Evolutionary conservation across 2,329 filamentous ascomycete species (phyloP).

Genomic region (Nigrospora oryzae): DNA sequence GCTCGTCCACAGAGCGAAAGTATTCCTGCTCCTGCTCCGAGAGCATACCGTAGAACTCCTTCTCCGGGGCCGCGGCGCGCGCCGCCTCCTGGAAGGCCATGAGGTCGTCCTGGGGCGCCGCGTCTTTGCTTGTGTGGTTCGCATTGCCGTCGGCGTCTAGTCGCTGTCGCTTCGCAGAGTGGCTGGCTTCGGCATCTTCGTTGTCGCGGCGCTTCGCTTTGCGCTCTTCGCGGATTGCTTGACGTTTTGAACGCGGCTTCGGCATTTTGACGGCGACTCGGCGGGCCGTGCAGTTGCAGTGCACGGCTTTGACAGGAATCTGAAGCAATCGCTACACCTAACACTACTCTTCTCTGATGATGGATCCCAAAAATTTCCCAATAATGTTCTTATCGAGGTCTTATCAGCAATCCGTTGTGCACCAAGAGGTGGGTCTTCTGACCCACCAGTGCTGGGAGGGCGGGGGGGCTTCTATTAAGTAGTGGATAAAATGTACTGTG

Average conservation of each 20-base stretch:
- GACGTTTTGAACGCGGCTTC: constrained; percentile 22
- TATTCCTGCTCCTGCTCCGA: constrained; percentile 93
- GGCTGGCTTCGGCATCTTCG: constrained; percentile 8
- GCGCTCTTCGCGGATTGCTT: constrained; percentile 23
- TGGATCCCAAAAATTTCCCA: too few relatives aligned
- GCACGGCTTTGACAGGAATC: too few relatives aligned
- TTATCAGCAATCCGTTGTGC: too few relatives aligned
- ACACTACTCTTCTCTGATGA: too few relatives aligned
- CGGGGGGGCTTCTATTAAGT: too few relatives aligned
- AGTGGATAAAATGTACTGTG: too few relatives aligned
- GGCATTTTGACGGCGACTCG: constrained; percentile 14
- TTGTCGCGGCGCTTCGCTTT: constrained; percentile 16
- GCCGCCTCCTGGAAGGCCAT: constrained; percentile 7
- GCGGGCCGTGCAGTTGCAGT: too few relatives aligned
- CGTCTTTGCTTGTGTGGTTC: constrained; percentile 7
- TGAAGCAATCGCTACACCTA: too few relatives aligned
- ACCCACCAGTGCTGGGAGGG: too few relatives aligned
- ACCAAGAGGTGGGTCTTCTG: too few relatives aligned
- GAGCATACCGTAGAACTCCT: constrained; percentile 86
- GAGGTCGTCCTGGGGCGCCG: constrained; percentile 8
- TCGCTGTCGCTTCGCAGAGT: constrained; percentile 17
- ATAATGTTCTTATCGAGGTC: too few relatives aligned
- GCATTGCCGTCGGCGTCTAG: constrained; percentile 11
- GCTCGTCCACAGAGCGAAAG: constrained; percentile 81
- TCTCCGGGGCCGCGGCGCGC: constrained; percentile 33